Conservation (phyloP, 1,284 basidiomycete species). For the Ganoderma boninense region DNA sequence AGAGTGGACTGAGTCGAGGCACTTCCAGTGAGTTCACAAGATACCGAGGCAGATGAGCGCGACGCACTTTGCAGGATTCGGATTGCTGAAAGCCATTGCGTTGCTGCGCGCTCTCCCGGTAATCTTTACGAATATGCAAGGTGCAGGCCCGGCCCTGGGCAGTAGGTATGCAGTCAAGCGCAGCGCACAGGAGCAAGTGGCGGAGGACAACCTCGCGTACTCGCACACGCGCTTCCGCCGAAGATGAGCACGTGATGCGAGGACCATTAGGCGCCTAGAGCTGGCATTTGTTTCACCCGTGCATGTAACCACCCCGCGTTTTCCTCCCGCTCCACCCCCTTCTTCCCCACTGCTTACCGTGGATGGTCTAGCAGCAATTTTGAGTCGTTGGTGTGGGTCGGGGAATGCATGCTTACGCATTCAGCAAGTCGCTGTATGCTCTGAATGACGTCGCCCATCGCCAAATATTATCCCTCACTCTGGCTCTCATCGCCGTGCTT, state of each 20-base stretch:
- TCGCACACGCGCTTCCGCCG: not conserved
- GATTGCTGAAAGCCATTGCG: conserved; percentile 7
- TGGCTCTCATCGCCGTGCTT: not conserved
- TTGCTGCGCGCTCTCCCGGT: not conserved
- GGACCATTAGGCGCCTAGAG: not conserved
- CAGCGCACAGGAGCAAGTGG: not conserved
- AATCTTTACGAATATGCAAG: not conserved
- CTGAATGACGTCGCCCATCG: not conserved
- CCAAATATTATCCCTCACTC: not conserved
- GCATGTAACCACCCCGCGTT: not conserved
- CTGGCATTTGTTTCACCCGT: not conserved
- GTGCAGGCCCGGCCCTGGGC: not conserved
- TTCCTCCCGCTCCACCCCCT: not conserved
- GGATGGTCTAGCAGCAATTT: no score
- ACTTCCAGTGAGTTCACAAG: not conserved
- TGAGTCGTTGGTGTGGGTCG: not conserved
- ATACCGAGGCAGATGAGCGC: not conserved
- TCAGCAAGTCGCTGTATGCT: not conserved
- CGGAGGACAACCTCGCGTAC: conserved; percentile 2
- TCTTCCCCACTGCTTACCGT: not conserved
- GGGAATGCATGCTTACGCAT: not conserved
- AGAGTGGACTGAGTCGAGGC: conserved; percentile 41
- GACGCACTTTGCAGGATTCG: conserved; percentile 12
- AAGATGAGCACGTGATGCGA: not conserved
- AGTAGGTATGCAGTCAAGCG: not conserved